Conservation (phyloP, 106 monocot genomes). For the Amphibolis antarctica region DNA sequence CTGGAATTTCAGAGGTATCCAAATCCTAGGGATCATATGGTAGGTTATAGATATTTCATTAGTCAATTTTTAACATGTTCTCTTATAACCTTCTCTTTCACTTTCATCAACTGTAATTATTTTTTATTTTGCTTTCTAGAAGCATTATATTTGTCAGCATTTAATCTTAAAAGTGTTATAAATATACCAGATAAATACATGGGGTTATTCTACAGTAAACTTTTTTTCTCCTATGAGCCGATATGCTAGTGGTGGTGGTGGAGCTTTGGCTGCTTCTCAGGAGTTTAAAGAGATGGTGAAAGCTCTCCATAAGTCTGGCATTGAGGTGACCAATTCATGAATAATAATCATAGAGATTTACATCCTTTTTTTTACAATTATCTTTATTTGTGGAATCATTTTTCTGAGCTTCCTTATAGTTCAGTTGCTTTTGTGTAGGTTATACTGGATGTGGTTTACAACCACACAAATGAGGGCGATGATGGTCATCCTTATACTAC, state of each 20-base stretch:
- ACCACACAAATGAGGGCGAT: conserved; percentile 95
- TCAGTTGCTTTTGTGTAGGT: conserved; percentile 35
- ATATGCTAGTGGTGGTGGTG: conserved; percentile 86
- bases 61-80: neutral
- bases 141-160: neutral
- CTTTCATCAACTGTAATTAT: neutral
- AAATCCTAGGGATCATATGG: conserved; percentile 95
- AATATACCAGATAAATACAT: conserved; percentile 65
- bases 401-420: neutral
- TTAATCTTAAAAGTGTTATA: neutral
- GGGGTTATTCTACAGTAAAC: conserved; percentile 96
- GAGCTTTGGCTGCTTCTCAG: conserved; percentile 55
- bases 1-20: conserved; percentile 77
- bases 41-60: conserved; percentile 9
- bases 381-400: neutral
- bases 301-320: conserved; percentile 88
- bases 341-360: neutral
- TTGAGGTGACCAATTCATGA: conserved; percentile 46
- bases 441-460: conserved; percentile 96
- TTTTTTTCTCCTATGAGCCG: conserved; percentile 99
- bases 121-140: neutral
- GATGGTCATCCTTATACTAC: conserved; percentile 69
- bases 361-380: neutral
- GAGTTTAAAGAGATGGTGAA: conserved; percentile 97
- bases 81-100: neutral